Conservation (phyloP, 441 rosid species). For the Eutrema salsugineum region DNA sequence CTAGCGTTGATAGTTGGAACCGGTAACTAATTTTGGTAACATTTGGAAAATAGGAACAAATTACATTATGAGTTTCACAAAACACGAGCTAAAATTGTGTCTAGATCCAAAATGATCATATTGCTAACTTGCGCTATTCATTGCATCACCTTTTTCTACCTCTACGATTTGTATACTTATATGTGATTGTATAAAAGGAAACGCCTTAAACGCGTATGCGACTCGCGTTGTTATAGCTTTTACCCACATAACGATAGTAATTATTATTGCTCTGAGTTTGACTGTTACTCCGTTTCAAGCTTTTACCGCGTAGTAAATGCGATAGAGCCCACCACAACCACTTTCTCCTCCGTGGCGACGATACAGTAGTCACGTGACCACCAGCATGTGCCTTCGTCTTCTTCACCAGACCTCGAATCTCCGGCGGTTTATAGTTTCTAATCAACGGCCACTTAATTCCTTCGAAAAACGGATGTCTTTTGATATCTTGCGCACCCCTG, state of each 20-base stretch:
- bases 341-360: conserved; percentile 26
- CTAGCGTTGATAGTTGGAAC: no score
- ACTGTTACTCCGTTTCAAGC: background rate
- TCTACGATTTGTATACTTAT: background rate
- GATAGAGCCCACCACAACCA: conserved; percentile 26
- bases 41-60: no score
- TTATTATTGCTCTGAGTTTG: conserved; percentile 25
- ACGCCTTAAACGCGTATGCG: conserved; percentile 18
- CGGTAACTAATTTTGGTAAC: no score
- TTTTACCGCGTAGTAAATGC: conserved; percentile 26
- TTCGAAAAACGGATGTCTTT: conserved; percentile 54
- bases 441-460: conserved; percentile 70
- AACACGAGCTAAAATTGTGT: background rate
- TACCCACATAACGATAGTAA: conserved; percentile 23
- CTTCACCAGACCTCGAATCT: conserved; percentile 41
- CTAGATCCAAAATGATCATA: background rate
- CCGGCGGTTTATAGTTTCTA: conserved; percentile 54
- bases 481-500: conserved; percentile 57
- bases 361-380: conserved; percentile 30
- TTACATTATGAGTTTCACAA: background rate
- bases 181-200: background rate
- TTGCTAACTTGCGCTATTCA: background rate
- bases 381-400: conserved; percentile 30
- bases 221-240: conserved; percentile 24
- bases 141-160: background rate